These are phyloP conservation scores for Venturia aucupariae DNA, from an alignment of 2,329 filamentous ascomycete species.

Conservation along the genomic window DNA sequence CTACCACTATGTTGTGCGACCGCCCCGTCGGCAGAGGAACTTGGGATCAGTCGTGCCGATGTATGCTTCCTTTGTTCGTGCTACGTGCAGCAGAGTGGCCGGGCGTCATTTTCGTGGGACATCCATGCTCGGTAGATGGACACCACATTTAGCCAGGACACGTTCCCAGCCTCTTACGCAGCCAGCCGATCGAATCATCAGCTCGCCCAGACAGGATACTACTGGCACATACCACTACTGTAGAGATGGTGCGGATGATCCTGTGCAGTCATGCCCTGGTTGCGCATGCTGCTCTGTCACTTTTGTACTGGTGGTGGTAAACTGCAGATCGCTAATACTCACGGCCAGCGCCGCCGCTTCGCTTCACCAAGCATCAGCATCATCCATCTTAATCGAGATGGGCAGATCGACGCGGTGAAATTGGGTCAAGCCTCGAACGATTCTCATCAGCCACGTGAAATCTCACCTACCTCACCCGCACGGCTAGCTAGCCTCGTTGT, in stretches of 20 bases:
- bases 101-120: constrained; percentile 2
- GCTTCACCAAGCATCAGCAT: background rate
- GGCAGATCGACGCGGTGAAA: background rate
- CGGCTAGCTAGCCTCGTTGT: background rate
- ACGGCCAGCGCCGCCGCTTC: background rate
- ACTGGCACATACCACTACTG: no score
- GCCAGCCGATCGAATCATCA: background rate
- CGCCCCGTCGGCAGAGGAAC: background rate
- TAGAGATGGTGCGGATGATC: background rate
- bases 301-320: background rate
- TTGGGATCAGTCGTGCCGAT: constrained; percentile 6
- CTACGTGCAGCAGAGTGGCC: constrained; percentile 2
- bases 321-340: background rate
- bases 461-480: background rate
- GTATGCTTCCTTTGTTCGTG: background rate
- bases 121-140: constrained; percentile 3
- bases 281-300: background rate
- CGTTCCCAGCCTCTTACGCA: constrained; percentile 2
- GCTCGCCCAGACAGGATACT: no score
- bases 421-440: constrained; percentile 7
- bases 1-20: background rate
- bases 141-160: background rate
- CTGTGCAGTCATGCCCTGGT: background rate
- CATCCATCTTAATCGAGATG: constrained; percentile 2
- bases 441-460: background rate